These are phyloP conservation scores for Tuber microsphaerosporum DNA, from an alignment of 495 filamentous ascomycete species.

Conservation along the genomic window DNA sequence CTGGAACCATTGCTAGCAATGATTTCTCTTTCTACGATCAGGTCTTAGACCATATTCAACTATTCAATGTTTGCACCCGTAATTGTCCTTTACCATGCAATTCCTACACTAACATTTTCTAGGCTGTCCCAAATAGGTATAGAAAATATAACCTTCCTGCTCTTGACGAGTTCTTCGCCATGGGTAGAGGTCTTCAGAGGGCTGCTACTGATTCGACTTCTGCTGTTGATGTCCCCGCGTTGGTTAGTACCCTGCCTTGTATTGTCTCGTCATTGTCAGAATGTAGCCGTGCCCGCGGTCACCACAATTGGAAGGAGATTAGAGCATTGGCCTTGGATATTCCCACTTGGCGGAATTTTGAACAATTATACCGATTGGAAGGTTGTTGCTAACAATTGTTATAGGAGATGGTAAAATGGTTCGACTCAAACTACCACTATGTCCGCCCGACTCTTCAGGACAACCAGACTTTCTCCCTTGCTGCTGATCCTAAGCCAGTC, in stretches of 20 bases:
- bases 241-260: constrained; percentile 48
- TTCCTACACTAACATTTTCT: constrained; percentile 12
- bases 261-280: background rate
- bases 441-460: constrained; percentile 97
- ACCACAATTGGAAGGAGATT: constrained; percentile 7
- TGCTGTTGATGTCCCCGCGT: constrained; percentile 81
- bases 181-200: constrained; percentile 97
- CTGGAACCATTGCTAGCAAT: constrained; percentile 95
- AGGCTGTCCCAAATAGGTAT: constrained; percentile 88
- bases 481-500: constrained; percentile 81
- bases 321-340: constrained; percentile 19
- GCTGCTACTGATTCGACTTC: constrained; percentile 49
- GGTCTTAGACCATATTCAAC: constrained; percentile 95
- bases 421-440: constrained; percentile 99
- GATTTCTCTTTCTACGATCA: constrained; percentile 99
- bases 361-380: background rate
- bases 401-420: constrained; percentile 99
- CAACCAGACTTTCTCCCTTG: constrained; percentile 88
- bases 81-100: background rate
- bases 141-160: constrained; percentile 72
- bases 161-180: constrained; percentile 96
- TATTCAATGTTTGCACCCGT: constrained; percentile 71
- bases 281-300: background rate
- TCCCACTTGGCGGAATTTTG: background rate
- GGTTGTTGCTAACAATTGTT: constrained; percentile 6